phyloP scores from a whole-genome alignment of 768 basidiomycete species.

The Tylopilus intermedius region DNA sequence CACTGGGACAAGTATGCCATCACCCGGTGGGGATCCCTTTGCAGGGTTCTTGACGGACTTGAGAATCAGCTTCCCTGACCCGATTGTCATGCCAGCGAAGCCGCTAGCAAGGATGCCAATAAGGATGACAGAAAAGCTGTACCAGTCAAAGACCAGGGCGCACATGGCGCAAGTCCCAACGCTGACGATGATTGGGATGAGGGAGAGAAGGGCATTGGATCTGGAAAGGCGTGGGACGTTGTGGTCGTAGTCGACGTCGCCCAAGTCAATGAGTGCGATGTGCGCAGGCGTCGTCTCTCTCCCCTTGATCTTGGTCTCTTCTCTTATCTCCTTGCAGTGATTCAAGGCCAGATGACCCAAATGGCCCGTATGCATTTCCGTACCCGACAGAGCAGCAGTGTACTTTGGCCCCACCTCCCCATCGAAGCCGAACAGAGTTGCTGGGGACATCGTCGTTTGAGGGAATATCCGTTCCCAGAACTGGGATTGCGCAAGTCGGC shows the following conservation, averaged over 20 bases:
- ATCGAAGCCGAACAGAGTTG: constrained; percentile 22
- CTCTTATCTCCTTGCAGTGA: constrained; percentile 9
- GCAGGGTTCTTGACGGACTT: constrained; percentile 11
- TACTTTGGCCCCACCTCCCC: constrained; percentile 26
- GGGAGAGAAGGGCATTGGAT: constrained; percentile 3
- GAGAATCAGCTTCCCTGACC: constrained; percentile 21
- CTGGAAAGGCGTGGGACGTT: constrained; percentile 3
- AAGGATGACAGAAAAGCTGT: constrained; percentile 26
- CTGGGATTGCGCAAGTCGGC: constrained; percentile 22
- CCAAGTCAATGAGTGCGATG: constrained; percentile 20
- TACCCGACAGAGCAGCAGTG: constrained; percentile 24
- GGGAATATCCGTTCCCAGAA: constrained; percentile 27
- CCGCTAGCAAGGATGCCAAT: constrained; percentile 31
- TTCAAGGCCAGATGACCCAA: constrained; percentile 25
- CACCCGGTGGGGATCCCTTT: constrained; percentile 17
- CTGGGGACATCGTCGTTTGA: constrained; percentile 17
- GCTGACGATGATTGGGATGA: constrained; percentile 27
- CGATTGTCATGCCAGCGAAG: constrained; percentile 23
- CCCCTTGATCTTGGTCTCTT: constrained; percentile 1
- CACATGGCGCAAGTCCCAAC: constrained; percentile 21
- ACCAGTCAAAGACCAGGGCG: constrained; percentile 27
- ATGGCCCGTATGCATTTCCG: constrained; percentile 26
- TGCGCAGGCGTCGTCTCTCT: constrained; percentile 9
- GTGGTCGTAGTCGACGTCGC: not conserved
- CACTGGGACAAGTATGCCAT: constrained; percentile 22